phyloP scores from a whole-genome alignment of 306 rosid species.

The Pueraria montana region DNA sequence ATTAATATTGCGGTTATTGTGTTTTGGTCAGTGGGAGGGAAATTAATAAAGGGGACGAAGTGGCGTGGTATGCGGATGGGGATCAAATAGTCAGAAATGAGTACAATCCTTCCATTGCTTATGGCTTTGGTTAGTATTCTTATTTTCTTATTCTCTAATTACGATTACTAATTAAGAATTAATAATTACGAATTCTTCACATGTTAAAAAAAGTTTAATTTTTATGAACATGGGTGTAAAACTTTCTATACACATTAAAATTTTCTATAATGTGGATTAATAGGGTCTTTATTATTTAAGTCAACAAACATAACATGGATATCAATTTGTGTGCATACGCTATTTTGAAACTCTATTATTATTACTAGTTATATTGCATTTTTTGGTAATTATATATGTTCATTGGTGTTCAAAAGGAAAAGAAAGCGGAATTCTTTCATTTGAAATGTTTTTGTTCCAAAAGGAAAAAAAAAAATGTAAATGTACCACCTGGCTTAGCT shows the following conservation, averaged over 20 bases:
- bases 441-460: background rate
- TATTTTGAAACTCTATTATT: background rate
- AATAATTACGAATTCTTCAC: background rate
- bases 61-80: conserved; percentile 94
- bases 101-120: conserved; percentile 69
- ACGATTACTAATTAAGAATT: no score
- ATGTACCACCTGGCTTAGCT: background rate
- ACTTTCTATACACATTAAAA: no score
- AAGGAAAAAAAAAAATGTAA: background rate
- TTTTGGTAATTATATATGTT: background rate
- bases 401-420: background rate
- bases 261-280: no score
- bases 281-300: no score
- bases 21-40: conserved; percentile 65
- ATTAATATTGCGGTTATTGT: background rate
- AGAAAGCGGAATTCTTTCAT: background rate
- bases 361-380: background rate
- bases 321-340: no score
- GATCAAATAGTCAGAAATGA: conserved; percentile 76
- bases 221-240: no score
- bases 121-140: conserved; percentile 77
- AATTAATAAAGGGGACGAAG: conserved; percentile 83
- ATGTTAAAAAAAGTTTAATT: background rate
- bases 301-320: no score
- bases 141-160: background rate